phyloP scores from a whole-genome alignment of 2,329 filamentous ascomycete species.

The Triangularia setosa region DNA sequence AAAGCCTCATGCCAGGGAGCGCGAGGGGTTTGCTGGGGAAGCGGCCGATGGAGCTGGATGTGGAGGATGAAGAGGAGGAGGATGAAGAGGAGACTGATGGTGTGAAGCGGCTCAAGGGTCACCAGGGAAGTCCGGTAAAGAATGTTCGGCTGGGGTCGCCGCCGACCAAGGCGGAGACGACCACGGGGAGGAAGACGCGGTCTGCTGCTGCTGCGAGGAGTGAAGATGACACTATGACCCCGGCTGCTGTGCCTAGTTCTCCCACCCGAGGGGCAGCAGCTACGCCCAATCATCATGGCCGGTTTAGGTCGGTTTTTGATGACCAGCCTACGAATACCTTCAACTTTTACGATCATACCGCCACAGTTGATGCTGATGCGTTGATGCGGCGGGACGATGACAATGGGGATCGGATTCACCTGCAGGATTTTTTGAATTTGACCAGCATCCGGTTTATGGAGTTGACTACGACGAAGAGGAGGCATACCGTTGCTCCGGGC shows the following conservation, averaged over 20 bases:
- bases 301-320: constrained; percentile 52
- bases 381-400: constrained; percentile 40
- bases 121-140: constrained; percentile 72
- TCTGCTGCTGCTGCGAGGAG: constrained; percentile 46
- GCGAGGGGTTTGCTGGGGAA: constrained; percentile 72
- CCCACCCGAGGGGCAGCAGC: constrained; percentile 52
- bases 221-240: constrained; percentile 36
- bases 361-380: constrained; percentile 40
- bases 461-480: constrained; percentile 88
- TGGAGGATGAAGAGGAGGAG: constrained; percentile 58
- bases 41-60: constrained; percentile 65
- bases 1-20: constrained; percentile 73
- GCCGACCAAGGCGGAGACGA: constrained; percentile 62
- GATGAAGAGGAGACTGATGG: constrained; percentile 57
- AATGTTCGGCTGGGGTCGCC: constrained; percentile 67
- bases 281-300: constrained; percentile 48
- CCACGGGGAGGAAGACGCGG: constrained; percentile 55
- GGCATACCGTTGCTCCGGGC: constrained; percentile 71
- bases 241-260: constrained; percentile 44
- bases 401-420: constrained; percentile 62
- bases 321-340: constrained; percentile 43
- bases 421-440: constrained; percentile 91
- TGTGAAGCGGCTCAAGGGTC: constrained; percentile 67
- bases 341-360: constrained; percentile 40
- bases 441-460: constrained; percentile 99